Percentiles rank a stretch among this genome's conserved stretches.
These are phyloP conservation scores for Eurotiales sp. DNA, from an alignment of 2,329 filamentous ascomycete genomes.

Conservation along the genomic window DNA sequence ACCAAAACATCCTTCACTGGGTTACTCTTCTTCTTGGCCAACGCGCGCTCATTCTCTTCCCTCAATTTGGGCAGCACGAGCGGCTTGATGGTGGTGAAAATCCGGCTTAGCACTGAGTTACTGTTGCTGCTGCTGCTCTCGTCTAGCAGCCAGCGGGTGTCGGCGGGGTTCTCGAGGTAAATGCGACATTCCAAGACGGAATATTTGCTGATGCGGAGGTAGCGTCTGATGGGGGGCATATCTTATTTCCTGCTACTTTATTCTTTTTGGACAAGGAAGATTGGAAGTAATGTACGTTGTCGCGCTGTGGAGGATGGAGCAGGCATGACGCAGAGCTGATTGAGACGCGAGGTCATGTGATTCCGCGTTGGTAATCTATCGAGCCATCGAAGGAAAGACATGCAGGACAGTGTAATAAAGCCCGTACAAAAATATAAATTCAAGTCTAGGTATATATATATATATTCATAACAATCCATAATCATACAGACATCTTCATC, in stretches of 20 bases:
- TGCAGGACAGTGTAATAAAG: too few species aligned
- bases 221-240: slow-evolving; percentile 86
- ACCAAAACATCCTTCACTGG: slow-evolving; percentile 83
- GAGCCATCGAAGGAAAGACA: too few species aligned
- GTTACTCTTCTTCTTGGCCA: slow-evolving; percentile 69
- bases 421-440: too few species aligned
- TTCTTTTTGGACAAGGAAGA: background rate
- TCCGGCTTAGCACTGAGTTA: slow-evolving; percentile 57
- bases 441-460: too few species aligned
- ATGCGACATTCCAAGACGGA: slow-evolving; percentile 96
- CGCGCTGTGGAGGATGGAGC: too few species aligned
- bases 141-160: slow-evolving; percentile 79
- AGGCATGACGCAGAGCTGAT: background rate
- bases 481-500: slow-evolving; percentile 93
- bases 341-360: slow-evolving; percentile 8
- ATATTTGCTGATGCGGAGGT: slow-evolving; percentile 86
- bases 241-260: background rate
- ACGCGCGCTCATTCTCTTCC: slow-evolving; percentile 68
- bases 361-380: background rate
- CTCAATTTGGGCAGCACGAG: slow-evolving; percentile 85
- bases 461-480: background rate
- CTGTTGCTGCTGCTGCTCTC: slow-evolving; percentile 65
- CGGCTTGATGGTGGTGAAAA: slow-evolving; percentile 81
- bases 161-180: slow-evolving; percentile 85
- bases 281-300: too few species aligned